A percentile compares a stretch with the other conserved stretches of the same genome.
Conservation (phyloP, 805 yeast genomes). For the Alloascoidea hylecoeti region DNA sequence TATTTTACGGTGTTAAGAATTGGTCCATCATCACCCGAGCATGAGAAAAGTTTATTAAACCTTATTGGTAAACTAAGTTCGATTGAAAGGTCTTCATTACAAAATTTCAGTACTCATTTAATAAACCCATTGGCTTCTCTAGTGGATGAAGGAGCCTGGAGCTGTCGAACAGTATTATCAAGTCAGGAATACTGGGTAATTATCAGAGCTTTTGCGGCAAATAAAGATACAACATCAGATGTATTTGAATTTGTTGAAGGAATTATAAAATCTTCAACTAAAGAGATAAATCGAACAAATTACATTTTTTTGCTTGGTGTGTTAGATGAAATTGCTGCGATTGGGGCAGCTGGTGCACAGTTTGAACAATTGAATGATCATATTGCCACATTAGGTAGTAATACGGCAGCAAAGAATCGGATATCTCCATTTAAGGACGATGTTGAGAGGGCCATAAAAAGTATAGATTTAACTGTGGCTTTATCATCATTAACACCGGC, state of each 20-base stretch:
- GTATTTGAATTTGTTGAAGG: constrained; percentile 34
- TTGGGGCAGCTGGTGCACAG: constrained; percentile 68
- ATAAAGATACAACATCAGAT: constrained; percentile 18
- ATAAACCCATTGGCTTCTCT: constrained; percentile 12
- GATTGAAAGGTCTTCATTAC: background rate
- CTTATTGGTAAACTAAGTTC: background rate
- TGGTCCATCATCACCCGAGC: background rate
- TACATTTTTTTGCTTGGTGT: constrained; percentile 57
- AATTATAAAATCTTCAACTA: constrained; percentile 15
- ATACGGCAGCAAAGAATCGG: constrained; percentile 11
- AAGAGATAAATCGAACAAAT: constrained; percentile 22
- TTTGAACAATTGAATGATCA: constrained; percentile 55
- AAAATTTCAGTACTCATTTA: background rate
- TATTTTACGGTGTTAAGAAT: background rate
- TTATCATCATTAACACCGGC: constrained; percentile 14
- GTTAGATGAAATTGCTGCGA: constrained; percentile 66
- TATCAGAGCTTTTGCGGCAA: constrained; percentile 28
- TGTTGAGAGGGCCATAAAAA: constrained; percentile 42
- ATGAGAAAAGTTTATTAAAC: background rate
- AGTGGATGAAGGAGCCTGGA: constrained; percentile 29
- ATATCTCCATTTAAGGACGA: constrained; percentile 37
- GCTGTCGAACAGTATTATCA: constrained; percentile 20
- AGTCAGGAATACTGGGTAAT: constrained; percentile 34
- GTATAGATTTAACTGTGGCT: constrained; percentile 45
- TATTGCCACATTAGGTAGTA: constrained; percentile 22